Evolutionary conservation across 495 filamentous ascomycete species (phyloP), one percentile per base, ranked within the genome.

Genomic region (Aspergillus mulundensis): DNA sequence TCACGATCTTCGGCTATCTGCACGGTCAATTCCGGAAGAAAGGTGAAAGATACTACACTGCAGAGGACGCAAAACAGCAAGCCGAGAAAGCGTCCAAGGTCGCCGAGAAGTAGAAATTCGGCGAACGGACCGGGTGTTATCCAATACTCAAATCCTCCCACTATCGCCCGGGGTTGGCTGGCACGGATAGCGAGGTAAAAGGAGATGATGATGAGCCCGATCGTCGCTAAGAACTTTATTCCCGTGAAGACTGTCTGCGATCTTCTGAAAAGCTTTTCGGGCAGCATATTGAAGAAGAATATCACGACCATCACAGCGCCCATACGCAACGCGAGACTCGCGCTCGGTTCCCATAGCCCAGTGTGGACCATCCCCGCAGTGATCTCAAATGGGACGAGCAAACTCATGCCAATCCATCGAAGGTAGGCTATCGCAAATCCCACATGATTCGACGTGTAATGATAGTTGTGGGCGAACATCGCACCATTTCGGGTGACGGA

Each of bases 351-450:
- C 91, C 90, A 97, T 66, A 87, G 87, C 16, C 84, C 76, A 50
- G 95, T 84, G 24, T 89, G 95, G 53, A 96, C 84, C 56, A 90
- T 86, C 20, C 89, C 91, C 2, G 89, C 85, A 36, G 93, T 87
- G 43, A 94, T 86, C 68, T 97, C 91, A 53, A 74, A 77, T 4
- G 74, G 73, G 4, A 90, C 85, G 50, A 89, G 73, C 63, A 95
- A 89, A 43, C 88, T 83, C 60, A 77, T 66, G 28, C 75, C 70
- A 53, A 76, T 79, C 80, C 83, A 85, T 46, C 79, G 83, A 40
- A 79, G 77, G 71, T 74, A 82, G 3, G 82, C 80, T n/a, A 85
- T 68, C n/a, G 86, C 69, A 48, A 77, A 73, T 14, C 77, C 81
- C 20, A 83, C 36, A 49, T 74, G 77, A 43, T 63, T 66, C n/a